A percentile compares a stretch with the other conserved stretches of the same genome.
Conservation (phyloP, 1,284 basidiomycete species). For the Fomitopsis betulina region DNA sequence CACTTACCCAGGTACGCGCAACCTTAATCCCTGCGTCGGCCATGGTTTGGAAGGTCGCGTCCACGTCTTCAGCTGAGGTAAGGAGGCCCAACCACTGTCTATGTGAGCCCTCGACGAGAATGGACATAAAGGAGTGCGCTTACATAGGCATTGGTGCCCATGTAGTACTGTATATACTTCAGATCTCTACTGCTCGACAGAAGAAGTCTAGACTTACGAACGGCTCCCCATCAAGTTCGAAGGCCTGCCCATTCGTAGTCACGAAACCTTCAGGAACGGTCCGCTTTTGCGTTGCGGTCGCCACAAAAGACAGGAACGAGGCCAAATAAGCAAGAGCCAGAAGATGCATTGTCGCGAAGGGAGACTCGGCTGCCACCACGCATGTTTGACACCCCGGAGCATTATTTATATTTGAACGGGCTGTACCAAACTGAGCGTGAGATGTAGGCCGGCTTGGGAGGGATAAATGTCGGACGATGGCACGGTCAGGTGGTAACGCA, state of each 20-base stretch:
- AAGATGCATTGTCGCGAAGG: conserved; percentile 10
- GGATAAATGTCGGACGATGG: conserved; percentile 17
- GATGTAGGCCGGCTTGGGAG: neutral
- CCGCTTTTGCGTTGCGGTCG: conserved; percentile 2
- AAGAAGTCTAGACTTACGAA: conserved; percentile 31
- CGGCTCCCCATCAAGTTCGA: conserved; percentile 42
- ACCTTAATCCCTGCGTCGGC: conserved; percentile 53
- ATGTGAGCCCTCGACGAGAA: neutral
- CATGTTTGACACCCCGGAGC: neutral
- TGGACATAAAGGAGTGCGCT: conserved; percentile 1
- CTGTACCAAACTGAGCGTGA: no score
- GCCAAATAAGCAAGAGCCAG: conserved; percentile 3
- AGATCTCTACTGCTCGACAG: neutral
- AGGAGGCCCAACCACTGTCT: conserved; percentile 54
- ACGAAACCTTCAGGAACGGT: conserved; percentile 34
- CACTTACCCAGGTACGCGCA: conserved; percentile 63
- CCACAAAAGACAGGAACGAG: conserved; percentile 2
- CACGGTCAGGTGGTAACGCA: conserved; percentile 16
- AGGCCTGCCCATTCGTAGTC: conserved; percentile 37
- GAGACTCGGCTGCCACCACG: neutral
- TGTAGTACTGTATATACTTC: conserved; percentile 26
- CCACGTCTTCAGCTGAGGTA: conserved; percentile 53
- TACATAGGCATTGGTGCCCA: conserved; percentile 38
- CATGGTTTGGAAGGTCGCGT: conserved; percentile 52
- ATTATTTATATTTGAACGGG: neutral